Evolutionary conservation across 2,329 filamentous ascomycete species (phyloP).

Genomic region (Diaporthe vexans): DNA sequence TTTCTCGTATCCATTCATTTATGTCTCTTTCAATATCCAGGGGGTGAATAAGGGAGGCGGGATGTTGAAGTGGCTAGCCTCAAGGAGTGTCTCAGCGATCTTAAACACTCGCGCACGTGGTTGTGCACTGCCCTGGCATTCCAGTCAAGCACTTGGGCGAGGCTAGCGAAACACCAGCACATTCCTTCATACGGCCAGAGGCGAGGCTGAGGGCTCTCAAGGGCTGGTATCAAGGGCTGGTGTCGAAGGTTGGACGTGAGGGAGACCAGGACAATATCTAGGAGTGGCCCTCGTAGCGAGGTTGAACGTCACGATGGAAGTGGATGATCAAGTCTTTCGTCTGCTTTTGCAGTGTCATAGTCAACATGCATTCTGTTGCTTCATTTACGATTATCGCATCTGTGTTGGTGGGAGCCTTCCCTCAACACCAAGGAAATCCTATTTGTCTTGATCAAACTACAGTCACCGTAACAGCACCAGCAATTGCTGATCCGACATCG

Average conservation of each 20-base stretch:
- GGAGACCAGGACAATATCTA: conserved; percentile 26
- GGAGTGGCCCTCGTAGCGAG: not conserved
- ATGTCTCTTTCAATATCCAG: conserved; percentile 28
- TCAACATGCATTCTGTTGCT: conserved; percentile 28
- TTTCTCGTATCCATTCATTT: conserved; percentile 12
- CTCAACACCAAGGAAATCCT: conserved; percentile 27
- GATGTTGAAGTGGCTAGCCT: not conserved
- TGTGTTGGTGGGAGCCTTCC: conserved; percentile 29
- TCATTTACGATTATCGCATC: conserved; percentile 21
- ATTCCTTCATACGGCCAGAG: conserved; percentile 35
- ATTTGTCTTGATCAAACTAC: conserved; percentile 27
- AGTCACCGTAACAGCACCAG: conserved; percentile 23
- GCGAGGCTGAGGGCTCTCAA: conserved; percentile 33
- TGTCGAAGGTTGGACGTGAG: conserved; percentile 9
- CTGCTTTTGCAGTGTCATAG: not conserved
- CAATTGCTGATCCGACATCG: conserved; percentile 3
- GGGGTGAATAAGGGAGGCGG: conserved; percentile 36
- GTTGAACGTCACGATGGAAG: conserved; percentile 2
- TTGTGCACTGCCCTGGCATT: conserved; percentile 30
- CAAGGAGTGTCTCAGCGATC: conserved; percentile 35
- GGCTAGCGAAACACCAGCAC: conserved; percentile 23
- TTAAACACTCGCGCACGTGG: conserved; percentile 9
- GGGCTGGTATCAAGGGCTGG: conserved; percentile 34
- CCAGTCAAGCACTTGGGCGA: conserved; percentile 32
- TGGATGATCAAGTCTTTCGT: not conserved